Evolutionary conservation across 2,329 filamentous ascomycete species (phyloP).

Genomic region (Thermoascus crustaceus): DNA sequence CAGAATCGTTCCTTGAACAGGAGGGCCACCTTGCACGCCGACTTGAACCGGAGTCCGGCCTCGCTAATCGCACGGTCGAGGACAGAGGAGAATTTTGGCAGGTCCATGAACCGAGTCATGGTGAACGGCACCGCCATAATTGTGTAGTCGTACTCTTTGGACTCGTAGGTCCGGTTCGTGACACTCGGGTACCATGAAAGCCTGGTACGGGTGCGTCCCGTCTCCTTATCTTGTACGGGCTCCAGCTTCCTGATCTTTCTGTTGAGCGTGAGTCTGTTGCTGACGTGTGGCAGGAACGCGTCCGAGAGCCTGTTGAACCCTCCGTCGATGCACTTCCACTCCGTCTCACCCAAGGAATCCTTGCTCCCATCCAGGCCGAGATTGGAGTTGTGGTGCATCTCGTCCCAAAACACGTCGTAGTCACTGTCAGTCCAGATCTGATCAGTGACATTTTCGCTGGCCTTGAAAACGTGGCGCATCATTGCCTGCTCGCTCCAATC

Average conservation of each 20-base stretch:
- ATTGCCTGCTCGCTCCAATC: slow-evolving; percentile 20
- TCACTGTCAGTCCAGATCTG: slow-evolving; percentile 23
- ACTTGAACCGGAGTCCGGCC: slow-evolving; percentile 22
- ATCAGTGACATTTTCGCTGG: slow-evolving; percentile 32
- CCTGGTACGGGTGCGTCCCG: slow-evolving; percentile 9
- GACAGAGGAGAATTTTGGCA: slow-evolving; percentile 27
- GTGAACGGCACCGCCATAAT: slow-evolving; percentile 33
- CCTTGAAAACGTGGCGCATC: slow-evolving; percentile 26
- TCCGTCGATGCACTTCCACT: slow-evolving; percentile 23
- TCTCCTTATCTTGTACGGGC: slow-evolving; percentile 6
- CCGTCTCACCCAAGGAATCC: slow-evolving; percentile 17
- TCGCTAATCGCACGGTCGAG: slow-evolving; percentile 17
- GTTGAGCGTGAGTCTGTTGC: slow-evolving; percentile 15
- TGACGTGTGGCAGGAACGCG: slow-evolving; percentile 28
- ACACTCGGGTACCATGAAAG: slow-evolving; percentile 18
- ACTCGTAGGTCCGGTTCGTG: slow-evolving; percentile 16
- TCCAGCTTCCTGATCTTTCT: slow-evolving; percentile 18
- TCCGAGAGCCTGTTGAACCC: slow-evolving; percentile 29
- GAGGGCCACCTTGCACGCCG: slow-evolving; percentile 26
- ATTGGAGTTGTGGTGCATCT: slow-evolving; percentile 27
- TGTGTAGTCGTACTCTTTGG: slow-evolving; percentile 31
- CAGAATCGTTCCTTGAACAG: slow-evolving; percentile 26
- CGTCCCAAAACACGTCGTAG: slow-evolving; percentile 28
- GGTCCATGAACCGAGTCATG: slow-evolving; percentile 30
- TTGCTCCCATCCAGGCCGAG: slow-evolving; percentile 22